Percentiles rank a stretch among this genome's conserved stretches.
These are phyloP conservation scores for Trichocladium uniseriatum DNA, from an alignment of 495 filamentous ascomycete species.

Conservation along the genomic window DNA sequence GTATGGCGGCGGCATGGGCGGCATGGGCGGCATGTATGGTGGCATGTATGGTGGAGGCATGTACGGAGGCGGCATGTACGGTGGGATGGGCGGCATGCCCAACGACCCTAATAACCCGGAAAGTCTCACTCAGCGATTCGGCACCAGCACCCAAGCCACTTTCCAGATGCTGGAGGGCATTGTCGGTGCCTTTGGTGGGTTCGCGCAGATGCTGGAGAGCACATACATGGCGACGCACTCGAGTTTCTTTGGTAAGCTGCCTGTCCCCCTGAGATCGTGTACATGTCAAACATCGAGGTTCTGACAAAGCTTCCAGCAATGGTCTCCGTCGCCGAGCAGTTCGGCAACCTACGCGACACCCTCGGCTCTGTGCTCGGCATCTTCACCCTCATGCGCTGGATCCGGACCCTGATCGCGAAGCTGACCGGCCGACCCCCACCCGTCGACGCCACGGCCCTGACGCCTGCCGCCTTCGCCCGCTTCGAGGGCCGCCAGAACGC, in stretches of 20 bases:
- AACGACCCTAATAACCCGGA: conserved; percentile 83
- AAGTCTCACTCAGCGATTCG: conserved; percentile 83
- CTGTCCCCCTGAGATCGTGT: not conserved
- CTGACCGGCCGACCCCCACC: conserved; percentile 89
- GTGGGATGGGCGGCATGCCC: conserved; percentile 46
- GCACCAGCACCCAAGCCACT: conserved; percentile 87
- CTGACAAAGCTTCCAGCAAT: conserved; percentile 57
- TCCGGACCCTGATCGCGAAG: conserved; percentile 81
- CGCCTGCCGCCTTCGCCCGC: conserved; percentile 76
- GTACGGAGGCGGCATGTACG: conserved; percentile 58
- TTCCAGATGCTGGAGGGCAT: conserved; percentile 99
- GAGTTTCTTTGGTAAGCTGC: conserved; percentile 84
- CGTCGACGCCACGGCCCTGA: conserved; percentile 75
- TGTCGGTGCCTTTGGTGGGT: conserved; percentile 95
- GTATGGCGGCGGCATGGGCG: conserved; percentile 9
- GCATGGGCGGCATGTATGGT: conserved; percentile 39
- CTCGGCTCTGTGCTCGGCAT: conserved; percentile 91
- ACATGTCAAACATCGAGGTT: no score
- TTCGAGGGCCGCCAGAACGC: conserved; percentile 58
- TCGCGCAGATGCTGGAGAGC: conserved; percentile 98
- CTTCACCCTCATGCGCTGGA: conserved; percentile 91
- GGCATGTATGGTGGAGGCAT: conserved; percentile 42
- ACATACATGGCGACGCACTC: conserved; percentile 99
- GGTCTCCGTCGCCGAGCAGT: conserved; percentile 96
- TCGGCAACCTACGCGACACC: conserved; percentile 86